Evolutionary conservation across 768 basidiomycete genomes (phyloP).

Genomic region (Auricularia sp.): DNA sequence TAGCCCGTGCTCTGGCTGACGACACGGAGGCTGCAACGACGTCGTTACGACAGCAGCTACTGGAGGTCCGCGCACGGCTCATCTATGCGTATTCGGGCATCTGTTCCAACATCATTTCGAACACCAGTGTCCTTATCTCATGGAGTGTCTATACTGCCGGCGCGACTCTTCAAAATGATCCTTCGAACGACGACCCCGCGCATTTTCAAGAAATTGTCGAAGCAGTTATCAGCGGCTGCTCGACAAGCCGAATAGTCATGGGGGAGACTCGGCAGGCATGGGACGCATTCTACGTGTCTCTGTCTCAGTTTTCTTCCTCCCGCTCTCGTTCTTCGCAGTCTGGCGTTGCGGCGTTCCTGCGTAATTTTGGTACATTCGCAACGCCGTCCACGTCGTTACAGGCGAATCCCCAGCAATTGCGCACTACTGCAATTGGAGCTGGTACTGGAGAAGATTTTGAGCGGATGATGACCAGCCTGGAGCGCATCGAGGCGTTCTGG

Average conservation of each 20-base stretch:
- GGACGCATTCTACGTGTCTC: neutral
- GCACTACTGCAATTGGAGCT: no score
- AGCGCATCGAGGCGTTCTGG: neutral
- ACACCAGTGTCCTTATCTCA: neutral
- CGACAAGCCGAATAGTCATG: neutral
- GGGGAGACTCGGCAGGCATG: neutral
- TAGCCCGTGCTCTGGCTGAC: neutral
- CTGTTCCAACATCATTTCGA: neutral
- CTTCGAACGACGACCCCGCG: no score
- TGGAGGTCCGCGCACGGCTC: neutral
- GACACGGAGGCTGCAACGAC: neutral
- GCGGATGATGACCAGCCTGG: fast-evolving
- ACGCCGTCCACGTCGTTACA: neutral
- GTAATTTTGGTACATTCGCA: neutral
- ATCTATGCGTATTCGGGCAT: neutral
- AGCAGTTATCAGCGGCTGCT: neutral
- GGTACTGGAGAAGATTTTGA: neutral
- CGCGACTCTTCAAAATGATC: neutral
- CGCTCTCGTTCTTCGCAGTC: neutral
- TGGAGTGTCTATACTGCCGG: no score
- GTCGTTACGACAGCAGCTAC: neutral
- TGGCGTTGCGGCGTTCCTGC: neutral
- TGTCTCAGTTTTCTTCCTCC: neutral
- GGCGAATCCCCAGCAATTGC: no score
- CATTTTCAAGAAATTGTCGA: no score